phyloP scores from a whole-genome alignment of 2,329 filamentous ascomycete genomes.

The Arthrobotrys megalospora region DNA sequence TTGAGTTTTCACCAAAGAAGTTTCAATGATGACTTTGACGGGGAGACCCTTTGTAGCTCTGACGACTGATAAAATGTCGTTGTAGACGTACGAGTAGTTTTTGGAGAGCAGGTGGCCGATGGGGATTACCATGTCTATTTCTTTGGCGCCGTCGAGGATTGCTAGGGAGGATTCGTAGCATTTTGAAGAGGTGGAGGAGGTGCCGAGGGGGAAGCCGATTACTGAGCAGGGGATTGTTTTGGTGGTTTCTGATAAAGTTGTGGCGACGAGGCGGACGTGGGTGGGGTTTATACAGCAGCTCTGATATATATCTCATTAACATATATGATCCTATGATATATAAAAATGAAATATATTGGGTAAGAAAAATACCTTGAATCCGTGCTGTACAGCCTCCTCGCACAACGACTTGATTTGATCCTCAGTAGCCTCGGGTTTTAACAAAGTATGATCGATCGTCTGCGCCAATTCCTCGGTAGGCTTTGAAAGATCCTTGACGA shows the following conservation, averaged over 20 bases:
- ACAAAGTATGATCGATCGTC: constrained; percentile 63
- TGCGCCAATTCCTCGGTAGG: constrained; percentile 57
- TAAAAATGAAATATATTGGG: not conserved
- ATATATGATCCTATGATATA: not conserved
- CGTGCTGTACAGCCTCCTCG: constrained; percentile 63
- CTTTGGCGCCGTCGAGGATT: constrained; percentile 63
- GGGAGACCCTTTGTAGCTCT: constrained; percentile 60
- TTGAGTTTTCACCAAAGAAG: constrained; percentile 61
- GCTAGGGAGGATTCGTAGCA: constrained; percentile 64
- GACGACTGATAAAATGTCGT: constrained; percentile 63
- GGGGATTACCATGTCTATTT: constrained; percentile 65
- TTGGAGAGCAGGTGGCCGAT: constrained; percentile 63
- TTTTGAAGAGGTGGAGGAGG: constrained; percentile 62
- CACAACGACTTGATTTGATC: constrained; percentile 62
- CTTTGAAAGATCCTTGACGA: constrained; percentile 58
- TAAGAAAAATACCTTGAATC: constrained; percentile 62
- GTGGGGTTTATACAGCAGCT: constrained; percentile 64
- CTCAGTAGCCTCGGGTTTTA: constrained; percentile 63
- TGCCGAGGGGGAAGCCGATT: constrained; percentile 64
- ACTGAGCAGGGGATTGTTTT: constrained; percentile 60
- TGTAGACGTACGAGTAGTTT: constrained; percentile 61
- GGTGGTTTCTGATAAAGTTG: constrained; percentile 21
- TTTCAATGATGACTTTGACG: constrained; percentile 65
- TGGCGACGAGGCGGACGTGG: constrained; percentile 59
- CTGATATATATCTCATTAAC: constrained; percentile 29